Conservation (phyloP, 2,329 filamentous ascomycete genomes). For the Spiromastix sp. region DNA sequence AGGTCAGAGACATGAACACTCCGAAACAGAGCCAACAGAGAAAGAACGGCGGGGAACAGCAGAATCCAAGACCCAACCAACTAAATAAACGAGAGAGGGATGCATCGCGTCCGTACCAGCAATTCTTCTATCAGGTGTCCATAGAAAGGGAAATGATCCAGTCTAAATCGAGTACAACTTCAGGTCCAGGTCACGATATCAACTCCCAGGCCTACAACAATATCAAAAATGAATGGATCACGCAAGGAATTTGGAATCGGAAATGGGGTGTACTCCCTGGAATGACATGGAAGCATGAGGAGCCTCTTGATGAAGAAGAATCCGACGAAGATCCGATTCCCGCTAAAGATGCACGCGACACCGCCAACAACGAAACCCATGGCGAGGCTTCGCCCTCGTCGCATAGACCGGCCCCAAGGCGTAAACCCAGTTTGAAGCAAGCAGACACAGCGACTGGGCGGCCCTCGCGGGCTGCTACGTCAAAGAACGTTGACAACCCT, state of each 20-base stretch:
- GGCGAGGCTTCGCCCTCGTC: too few relatives aligned
- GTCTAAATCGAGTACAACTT: neutral
- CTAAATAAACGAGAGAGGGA: slow-evolving; percentile 14
- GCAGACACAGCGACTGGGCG: too few relatives aligned
- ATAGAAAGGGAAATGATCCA: slow-evolving; percentile 16
- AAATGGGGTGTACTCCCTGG: slow-evolving; percentile 22
- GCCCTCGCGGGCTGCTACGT: too few relatives aligned
- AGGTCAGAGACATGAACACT: slow-evolving; percentile 1
- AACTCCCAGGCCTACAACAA: slow-evolving; percentile 20
- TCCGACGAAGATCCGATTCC: neutral
- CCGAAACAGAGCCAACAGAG: slow-evolving; percentile 8
- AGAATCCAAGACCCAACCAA: slow-evolving; percentile 8
- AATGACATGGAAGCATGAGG: slow-evolving; percentile 23
- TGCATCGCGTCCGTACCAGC: slow-evolving; percentile 19
- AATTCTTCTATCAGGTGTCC: slow-evolving; percentile 19
- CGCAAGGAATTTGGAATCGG: slow-evolving; percentile 18
- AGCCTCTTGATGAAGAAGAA: slow-evolving; percentile 6
- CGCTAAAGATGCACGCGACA: too few relatives aligned
- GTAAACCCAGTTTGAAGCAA: too few relatives aligned
- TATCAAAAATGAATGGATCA: slow-evolving; percentile 19
- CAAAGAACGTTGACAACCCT: too few relatives aligned
- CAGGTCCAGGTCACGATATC: slow-evolving; percentile 12
- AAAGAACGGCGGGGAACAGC: slow-evolving; percentile 11
- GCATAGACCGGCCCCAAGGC: too few relatives aligned
- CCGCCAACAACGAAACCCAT: too few relatives aligned